Base-by-base conservation (phyloP, 2,329 filamentous ascomycete species). In the Stromatinia cepivora region DNA sequence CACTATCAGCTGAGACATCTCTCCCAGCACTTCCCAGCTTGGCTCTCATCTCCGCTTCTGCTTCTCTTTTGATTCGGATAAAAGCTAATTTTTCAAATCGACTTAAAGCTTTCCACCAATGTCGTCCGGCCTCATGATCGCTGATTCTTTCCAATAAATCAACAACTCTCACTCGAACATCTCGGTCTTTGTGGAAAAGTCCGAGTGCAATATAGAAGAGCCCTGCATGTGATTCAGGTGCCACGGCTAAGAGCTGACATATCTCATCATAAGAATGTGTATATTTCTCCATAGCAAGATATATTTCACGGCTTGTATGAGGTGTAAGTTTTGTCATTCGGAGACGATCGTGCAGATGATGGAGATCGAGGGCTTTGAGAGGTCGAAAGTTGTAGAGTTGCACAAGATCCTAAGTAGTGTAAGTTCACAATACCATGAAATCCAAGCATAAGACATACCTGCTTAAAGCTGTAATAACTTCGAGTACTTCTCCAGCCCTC, bases 401-500 rank as follows among this genome's bases (percentile, higher is more conserved):
- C 48, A 87, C 87, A 69, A 90, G 82, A 78, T 91, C 88, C 88
- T 91, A 72, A 54, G 67, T 20, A 50, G 46, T 25, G 77, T 77
- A 80, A 80, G 73, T 81, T 77, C 69, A 78, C 78, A 54, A 67
- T 70, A 45, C 42, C 48, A 62, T 36, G 25, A 61, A 3, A 42
- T 22, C 25, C 0, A 42, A 52, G 31, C n/a, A 52, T 11, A 63
- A 63, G 57, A 62, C 82, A 75, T 80, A 89, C 92, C 83, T 97
- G 92, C 72, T 98, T 94, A 78, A 93, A 98, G 74, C 92, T 93
- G 81, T 96, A 97, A 78, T 99, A 99, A 77, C 92, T 97, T 71
- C 95, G 86, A 1, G 95, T 98, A 73, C 93, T 96, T 74, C 95
- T 89, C 95, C 95, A 99, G 69, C 94, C 95, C 81, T 99, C 95